Conservation (phyloP, 306 rosid species). For the Pachyrhizus erosus region DNA sequence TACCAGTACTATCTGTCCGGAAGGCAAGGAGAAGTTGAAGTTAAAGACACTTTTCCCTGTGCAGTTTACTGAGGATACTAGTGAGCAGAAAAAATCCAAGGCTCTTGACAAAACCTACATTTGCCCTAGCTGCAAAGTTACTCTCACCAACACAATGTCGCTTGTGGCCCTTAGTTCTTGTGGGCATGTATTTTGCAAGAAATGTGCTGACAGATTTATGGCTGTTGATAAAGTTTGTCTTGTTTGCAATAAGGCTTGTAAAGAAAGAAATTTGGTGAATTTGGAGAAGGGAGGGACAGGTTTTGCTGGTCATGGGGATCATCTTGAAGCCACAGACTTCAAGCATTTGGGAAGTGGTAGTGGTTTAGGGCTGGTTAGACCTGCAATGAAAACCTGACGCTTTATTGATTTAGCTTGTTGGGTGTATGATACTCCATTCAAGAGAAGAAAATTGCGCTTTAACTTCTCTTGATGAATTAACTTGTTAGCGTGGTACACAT, state of each 20-base stretch:
- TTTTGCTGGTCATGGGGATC: conserved; percentile 82
- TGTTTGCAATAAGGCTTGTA: conserved; percentile 85
- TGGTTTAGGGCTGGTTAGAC: conserved; percentile 96
- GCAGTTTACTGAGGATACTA: conserved; percentile 78
- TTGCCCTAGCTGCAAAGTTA: conserved; percentile 96
- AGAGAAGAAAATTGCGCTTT: conserved; percentile 31
- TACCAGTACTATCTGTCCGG: conserved; percentile 75
- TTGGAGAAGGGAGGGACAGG: conserved; percentile 94
- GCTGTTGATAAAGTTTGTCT: conserved; percentile 91
- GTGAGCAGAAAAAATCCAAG: conserved; percentile 67
- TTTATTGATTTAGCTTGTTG: neutral
- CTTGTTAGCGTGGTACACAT: conserved; percentile 7
- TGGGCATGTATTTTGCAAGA: conserved; percentile 94
- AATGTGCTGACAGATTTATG: conserved; percentile 91
- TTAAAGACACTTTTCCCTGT: conserved; percentile 84
- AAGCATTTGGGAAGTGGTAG: conserved; percentile 98
- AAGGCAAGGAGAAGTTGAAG: conserved; percentile 90
- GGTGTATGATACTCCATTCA: conserved; percentile 1
- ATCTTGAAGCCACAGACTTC: conserved; percentile 90
- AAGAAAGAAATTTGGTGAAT: conserved; percentile 79
- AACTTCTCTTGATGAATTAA: conserved; percentile 26
- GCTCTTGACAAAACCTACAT: conserved; percentile 67
- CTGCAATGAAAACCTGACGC: conserved; percentile 77
- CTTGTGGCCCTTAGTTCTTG: conserved; percentile 92
- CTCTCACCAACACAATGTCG: conserved; percentile 80